Base-by-base conservation (phyloP, 2,329 filamentous ascomycete species). In the Chrysosporium queenslandicum region DNA sequence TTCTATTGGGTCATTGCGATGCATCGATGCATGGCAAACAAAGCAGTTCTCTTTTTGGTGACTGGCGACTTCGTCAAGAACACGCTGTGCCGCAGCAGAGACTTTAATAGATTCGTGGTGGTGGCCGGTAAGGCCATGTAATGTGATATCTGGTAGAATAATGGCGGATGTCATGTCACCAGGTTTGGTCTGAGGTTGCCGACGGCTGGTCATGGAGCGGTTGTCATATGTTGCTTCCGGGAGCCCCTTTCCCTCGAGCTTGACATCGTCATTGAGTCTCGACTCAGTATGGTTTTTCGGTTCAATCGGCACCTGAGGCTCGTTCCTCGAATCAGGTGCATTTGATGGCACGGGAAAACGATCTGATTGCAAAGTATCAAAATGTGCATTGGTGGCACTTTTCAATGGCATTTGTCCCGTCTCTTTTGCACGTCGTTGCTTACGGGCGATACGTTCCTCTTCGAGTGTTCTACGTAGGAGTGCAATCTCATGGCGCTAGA, bases 111-210 rank as follows among this genome's bases (percentile, higher is more conserved):
- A 63, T 39, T 66, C 61, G n/a, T 46, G 14, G 3, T 49, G 12
- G 7, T 50, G 12, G 16, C 25, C n/a, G 34, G 37, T 60, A 37
- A 54, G 40, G 46, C 62, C 58, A 47, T 63, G 62, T 63, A 82
- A 66, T 18, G 79, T 82, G 58, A 83, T 80, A 58, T 83, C 80
- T 9, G 79, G 79, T 4, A 83, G 66, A 56, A 83, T 82, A 61
- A 82, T 82, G 4, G 78, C 80, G 2, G 79, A 83, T 4, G 80
- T 83, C 76, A 80, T 76, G 53, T 81, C 78, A 23, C 73, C 70
- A 25, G 32, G 18, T 12, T 70, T 68, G 34, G 67, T 67, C 36
- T 70, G 72, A 25, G 71, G 74, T 42, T 74, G 75, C 46, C 76
- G 74, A 8, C 73, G 73, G 49, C 72, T 72, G 29, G 9, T 40